Evolutionary conservation across 306 rosid species (phyloP).

Genomic region (Rubus idaeus): DNA sequence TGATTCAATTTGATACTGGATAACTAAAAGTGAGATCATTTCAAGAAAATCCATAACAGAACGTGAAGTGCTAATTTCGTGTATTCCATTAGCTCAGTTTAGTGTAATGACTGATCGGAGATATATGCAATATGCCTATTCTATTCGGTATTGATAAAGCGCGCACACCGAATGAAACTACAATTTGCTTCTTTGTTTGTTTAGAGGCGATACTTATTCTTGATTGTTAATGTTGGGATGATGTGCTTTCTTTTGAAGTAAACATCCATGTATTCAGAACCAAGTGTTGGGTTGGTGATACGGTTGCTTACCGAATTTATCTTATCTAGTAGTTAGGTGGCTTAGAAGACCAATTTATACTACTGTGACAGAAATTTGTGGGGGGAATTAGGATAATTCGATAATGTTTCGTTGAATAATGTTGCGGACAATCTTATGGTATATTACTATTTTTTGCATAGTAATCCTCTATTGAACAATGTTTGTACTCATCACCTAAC

Average conservation of each 20-base stretch:
- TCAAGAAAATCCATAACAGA: not conserved
- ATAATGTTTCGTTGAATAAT: too few species aligned
- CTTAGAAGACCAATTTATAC: not conserved
- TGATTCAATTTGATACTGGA: not conserved
- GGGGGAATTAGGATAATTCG: too few species aligned
- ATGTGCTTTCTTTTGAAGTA: not conserved
- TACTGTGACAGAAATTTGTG: too few species aligned
- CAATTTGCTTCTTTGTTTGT: not conserved
- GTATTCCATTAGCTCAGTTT: not conserved
- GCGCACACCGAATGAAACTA: not conserved
- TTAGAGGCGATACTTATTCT: not conserved
- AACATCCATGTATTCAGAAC: not conserved
- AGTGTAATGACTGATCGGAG: not conserved
- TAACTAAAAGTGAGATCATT: not conserved
- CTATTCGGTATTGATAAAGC: too few species aligned
- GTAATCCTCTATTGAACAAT: not conserved
- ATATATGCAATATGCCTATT: not conserved
- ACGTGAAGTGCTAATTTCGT: not conserved
- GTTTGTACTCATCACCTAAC: not conserved
- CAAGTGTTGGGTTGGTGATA: not conserved
- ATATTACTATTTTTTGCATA: not conserved
- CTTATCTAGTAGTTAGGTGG: not conserved
- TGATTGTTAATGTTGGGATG: not conserved
- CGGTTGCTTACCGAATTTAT: not conserved
- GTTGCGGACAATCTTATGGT: not conserved